Evolutionary conservation across 768 basidiomycete genomes (phyloP).

Genomic region (Paxillus rubicundulus): DNA sequence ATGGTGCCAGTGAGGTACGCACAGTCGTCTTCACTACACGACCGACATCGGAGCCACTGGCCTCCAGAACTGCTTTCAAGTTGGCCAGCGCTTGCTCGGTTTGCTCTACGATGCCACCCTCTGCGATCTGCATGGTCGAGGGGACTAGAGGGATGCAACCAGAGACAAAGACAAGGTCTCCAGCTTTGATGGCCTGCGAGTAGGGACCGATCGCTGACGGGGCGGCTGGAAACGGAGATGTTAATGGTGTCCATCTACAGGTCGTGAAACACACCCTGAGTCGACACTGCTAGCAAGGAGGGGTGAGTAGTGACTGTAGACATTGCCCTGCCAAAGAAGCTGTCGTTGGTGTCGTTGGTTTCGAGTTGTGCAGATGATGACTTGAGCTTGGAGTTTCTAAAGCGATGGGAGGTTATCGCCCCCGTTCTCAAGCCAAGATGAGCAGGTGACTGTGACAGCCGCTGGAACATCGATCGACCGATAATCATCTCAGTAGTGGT

Average conservation of each 20-base stretch:
- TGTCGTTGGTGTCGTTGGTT: not conserved
- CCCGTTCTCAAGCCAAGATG: not conserved
- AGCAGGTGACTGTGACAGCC: conserved; percentile 2
- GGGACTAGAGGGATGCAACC: conserved; percentile 88
- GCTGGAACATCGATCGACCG: conserved; percentile 1
- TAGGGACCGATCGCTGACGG: conserved; percentile 85
- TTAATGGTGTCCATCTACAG: not conserved
- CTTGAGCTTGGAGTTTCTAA: not conserved
- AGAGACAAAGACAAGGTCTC: conserved; percentile 84
- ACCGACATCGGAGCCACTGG: conserved; percentile 70
- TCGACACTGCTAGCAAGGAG: conserved; percentile 36
- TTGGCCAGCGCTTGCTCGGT: conserved; percentile 85
- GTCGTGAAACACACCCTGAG: conserved; percentile 19
- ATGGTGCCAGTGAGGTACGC: conserved; percentile 26
- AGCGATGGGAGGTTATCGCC: not conserved
- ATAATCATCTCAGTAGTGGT: not conserved
- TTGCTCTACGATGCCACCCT: conserved; percentile 75
- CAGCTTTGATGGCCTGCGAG: conserved; percentile 80
- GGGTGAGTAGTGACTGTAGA: conserved; percentile 35
- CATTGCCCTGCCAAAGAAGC: conserved; percentile 11
- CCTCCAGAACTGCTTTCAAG: conserved; percentile 78
- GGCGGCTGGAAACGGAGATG: conserved; percentile 47
- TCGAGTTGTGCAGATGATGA: not conserved
- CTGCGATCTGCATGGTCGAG: conserved; percentile 62
- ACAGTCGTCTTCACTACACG: conserved; percentile 93